phyloP scores from a whole-genome alignment of 768 basidiomycete genomes.

The Mrakia hoshinonis region DNA sequence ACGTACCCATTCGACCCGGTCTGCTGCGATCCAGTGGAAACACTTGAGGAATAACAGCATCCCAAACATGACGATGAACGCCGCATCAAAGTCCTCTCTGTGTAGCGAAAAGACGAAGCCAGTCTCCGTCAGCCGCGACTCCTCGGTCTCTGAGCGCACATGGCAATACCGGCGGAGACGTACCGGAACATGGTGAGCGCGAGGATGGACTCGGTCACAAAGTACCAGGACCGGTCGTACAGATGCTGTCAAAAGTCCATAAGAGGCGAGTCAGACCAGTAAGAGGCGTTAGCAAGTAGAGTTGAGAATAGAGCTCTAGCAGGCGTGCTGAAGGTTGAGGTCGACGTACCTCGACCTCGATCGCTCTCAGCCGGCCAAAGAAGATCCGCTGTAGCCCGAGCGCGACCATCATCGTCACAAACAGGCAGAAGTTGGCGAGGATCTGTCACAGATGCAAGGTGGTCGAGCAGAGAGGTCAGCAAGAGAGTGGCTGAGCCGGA shows the following conservation, averaged over 20 bases:
- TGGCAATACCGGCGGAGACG: constrained; percentile 11
- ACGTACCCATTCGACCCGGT: constrained; percentile 90
- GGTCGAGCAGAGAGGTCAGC: background rate
- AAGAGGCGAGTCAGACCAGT: constrained; percentile 11
- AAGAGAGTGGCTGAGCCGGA: background rate
- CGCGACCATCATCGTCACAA: constrained; percentile 65
- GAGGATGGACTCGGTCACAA: constrained; percentile 88
- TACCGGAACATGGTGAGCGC: constrained; percentile 90
- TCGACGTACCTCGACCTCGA: constrained; percentile 87
- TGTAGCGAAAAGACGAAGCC: background rate
- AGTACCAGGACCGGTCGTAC: constrained; percentile 94
- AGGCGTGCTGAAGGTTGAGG: no score
- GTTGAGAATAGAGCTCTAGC: no score
- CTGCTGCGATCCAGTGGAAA: constrained; percentile 93
- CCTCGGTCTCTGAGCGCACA: background rate
- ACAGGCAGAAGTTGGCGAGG: constrained; percentile 79
- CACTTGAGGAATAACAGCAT: constrained; percentile 88
- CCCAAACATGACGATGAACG: constrained; percentile 87
- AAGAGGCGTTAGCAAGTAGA: background rate
- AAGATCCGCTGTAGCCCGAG: constrained; percentile 75
- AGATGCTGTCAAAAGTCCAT: constrained; percentile 55
- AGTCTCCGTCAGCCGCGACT: background rate
- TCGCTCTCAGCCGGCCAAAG: constrained; percentile 76
- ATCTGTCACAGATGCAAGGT: constrained; percentile 48
- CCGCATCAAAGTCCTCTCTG: constrained; percentile 40